These are phyloP conservation scores for Castanea mollissima DNA, from an alignment of 306 rosid genomes.

Conservation along the genomic window DNA sequence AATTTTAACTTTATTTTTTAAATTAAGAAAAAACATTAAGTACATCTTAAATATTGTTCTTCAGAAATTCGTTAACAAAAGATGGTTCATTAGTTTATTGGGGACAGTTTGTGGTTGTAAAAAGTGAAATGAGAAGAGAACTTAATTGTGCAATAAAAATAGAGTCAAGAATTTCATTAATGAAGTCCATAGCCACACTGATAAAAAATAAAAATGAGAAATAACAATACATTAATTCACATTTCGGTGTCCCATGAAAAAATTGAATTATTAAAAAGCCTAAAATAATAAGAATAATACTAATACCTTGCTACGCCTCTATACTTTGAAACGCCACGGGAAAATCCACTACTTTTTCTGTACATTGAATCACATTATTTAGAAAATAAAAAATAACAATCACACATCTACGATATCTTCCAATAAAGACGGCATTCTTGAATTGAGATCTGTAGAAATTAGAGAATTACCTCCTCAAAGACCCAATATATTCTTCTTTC, in stretches of 20 bases:
- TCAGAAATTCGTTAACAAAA: too few species aligned
- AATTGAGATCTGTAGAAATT: background rate
- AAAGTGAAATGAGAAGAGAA: too few species aligned
- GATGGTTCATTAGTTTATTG: too few species aligned
- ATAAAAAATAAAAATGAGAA: background rate
- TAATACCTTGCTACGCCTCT: slow-evolving; percentile 93
- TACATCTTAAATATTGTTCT: too few species aligned
- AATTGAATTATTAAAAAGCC: background rate
- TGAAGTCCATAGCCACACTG: too few species aligned
- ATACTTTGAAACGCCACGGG: slow-evolving; percentile 92
- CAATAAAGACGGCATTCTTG: background rate
- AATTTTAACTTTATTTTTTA: too few species aligned
- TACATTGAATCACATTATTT: background rate
- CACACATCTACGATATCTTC: background rate
- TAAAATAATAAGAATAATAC: too few species aligned
- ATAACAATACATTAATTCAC: background rate
- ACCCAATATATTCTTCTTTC: slow-evolving; percentile 91
- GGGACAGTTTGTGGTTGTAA: too few species aligned
- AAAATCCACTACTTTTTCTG: slow-evolving; percentile 97
- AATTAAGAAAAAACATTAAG: too few species aligned
- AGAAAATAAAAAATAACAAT: background rate
- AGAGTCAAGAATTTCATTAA: too few species aligned
- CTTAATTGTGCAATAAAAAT: too few species aligned
- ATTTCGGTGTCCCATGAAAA: background rate
- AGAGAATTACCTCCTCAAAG: slow-evolving; percentile 67